Conservation (phyloP, 2,329 filamentous ascomycete genomes). For the Fusarium vanettenii region DNA sequence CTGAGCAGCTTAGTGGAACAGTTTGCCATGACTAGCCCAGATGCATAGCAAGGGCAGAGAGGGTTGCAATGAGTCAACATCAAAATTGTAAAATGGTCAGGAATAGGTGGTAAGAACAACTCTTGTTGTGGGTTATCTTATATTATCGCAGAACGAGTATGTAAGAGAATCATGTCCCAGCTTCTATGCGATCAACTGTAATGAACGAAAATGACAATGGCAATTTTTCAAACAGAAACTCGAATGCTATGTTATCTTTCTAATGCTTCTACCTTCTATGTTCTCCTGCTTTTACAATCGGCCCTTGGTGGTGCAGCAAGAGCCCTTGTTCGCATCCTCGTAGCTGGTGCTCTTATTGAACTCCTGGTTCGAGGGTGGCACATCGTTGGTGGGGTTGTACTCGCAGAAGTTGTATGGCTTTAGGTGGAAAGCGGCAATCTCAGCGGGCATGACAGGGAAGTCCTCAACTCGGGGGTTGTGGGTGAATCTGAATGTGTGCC, state of each 20-base stretch:
- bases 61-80: neutral
- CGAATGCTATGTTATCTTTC: neutral
- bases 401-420: constrained; percentile 64
- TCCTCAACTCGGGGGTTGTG: constrained; percentile 69
- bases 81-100: neutral
- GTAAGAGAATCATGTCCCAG: neutral
- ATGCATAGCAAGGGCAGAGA: neutral
- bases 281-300: neutral
- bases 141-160: neutral
- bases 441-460: constrained; percentile 75
- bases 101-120: neutral
- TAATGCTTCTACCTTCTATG: neutral
- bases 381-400: constrained; percentile 59
- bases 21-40: neutral
- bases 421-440: constrained; percentile 59
- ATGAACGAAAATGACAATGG: neutral
- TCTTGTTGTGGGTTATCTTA: neutral
- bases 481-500: constrained; percentile 90
- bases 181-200: neutral
- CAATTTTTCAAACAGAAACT: neutral
- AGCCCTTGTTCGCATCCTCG: constrained; percentile 5
- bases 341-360: constrained; percentile 21
- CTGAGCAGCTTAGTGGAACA: neutral
- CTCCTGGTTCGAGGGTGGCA: constrained; percentile 5
- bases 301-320: neutral